Evolutionary conservation across 768 basidiomycete species (phyloP), one percentile per base, ranked within the genome.

Genomic region (Tulasnella sp.): DNA sequence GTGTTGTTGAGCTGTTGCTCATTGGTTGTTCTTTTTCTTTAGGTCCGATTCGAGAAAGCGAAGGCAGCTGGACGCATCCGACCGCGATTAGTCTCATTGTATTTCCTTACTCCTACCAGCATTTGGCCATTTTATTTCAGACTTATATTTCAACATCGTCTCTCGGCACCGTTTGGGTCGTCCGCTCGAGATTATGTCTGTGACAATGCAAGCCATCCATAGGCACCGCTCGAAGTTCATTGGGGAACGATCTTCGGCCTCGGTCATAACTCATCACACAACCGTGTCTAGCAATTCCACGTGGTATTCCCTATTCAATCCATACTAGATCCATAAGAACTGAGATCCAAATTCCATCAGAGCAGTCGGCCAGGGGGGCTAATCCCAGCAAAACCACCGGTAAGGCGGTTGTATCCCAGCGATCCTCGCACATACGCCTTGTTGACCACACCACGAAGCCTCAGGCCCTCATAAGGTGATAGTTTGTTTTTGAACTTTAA

Each of bases 401-500:
- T 14, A 9, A 19, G 22, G n/a, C 41, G 39, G 26, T 74, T 42
- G 41, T 37, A 97, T 0, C 90, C 85, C 62, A 90, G 78, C 19
- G 78, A 76, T 1, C 94, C 95, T 5, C 94, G 86, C n/a, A 98
- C 81, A 79, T 86, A 92, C 0, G 92, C 94, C 79, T 89, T 83
- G 73, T 86, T 82, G 40, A 95, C 91, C n/a, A 82, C 81, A 0
- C 96, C 96, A 17, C 76, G 81, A 59, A 97, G 83, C 19, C 77
- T 83, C 76, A 86, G 82, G 5, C 94, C 95, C 75, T 91, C 86
- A 78, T 95, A 98, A 1, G 96, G 92, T 3, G 92, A 92, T 22
- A 97, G 77, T 80, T 95, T 95, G 82, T 98, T 98, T 83, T 94
- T 97, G 85, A 96, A 98, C 69, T 88, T 84, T 14, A 98, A 82